These are phyloP conservation scores for Aspergillus nanangensis DNA, from an alignment of 495 filamentous ascomycete species.

Conservation along the genomic window DNA sequence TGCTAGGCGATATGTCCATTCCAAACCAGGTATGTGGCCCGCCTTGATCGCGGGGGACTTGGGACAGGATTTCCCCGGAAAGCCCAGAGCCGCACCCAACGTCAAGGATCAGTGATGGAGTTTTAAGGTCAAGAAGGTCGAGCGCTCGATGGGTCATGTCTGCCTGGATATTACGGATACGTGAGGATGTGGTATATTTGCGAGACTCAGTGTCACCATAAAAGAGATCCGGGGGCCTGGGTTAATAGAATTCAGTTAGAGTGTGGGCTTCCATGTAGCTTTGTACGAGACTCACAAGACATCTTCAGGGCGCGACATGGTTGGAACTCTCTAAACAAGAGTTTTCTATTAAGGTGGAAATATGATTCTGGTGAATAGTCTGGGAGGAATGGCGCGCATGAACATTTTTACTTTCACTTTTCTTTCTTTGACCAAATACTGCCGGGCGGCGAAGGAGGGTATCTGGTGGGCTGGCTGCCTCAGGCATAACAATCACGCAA, in stretches of 20 bases:
- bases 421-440: too few species aligned
- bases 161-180: slow-evolving; percentile 91
- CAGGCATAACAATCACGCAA: too few species aligned
- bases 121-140: slow-evolving; percentile 75
- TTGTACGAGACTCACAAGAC: slow-evolving; percentile 56
- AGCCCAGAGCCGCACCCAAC: slow-evolving; percentile 94
- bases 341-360: background rate
- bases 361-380: too few species aligned
- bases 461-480: too few species aligned
- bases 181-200: slow-evolving; percentile 96
- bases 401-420: slow-evolving; percentile 4
- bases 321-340: slow-evolving; percentile 19
- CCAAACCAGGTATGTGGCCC: slow-evolving; percentile 92
- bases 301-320: slow-evolving; percentile 95
- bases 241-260: background rate
- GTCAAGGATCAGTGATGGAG: slow-evolving; percentile 85
- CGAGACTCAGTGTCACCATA: slow-evolving; percentile 93
- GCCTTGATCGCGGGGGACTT: slow-evolving; percentile 57
- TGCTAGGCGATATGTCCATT: slow-evolving; percentile 89
- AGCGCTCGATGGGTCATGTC: slow-evolving; percentile 92
- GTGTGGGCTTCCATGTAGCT: background rate
- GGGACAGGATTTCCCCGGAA: slow-evolving; percentile 85
- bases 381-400: too few species aligned
- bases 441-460: too few species aligned
- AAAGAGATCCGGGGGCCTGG: slow-evolving; percentile 87